Evolutionary conservation across 495 filamentous ascomycete genomes (phyloP).

Genomic region (Tricharina praecox): DNA sequence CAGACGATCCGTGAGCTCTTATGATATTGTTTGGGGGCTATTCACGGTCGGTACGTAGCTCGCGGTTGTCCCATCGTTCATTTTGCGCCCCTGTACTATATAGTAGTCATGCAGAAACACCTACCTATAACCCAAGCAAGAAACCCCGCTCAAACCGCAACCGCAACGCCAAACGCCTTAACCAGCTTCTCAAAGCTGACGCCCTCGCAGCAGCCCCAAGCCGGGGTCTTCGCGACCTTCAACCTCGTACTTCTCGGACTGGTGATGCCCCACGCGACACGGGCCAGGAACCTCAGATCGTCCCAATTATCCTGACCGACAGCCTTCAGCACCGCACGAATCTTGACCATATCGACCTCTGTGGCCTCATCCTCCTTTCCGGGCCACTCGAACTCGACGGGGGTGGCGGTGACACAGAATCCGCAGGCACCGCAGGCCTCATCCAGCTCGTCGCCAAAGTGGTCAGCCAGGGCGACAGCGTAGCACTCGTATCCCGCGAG

Average conservation of each 20-base stretch:
- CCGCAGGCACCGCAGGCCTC: constrained; percentile 37
- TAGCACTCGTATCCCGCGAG: constrained; percentile 35
- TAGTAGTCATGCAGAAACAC: too few relatives aligned
- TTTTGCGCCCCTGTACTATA: too few relatives aligned
- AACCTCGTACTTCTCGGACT: constrained; percentile 34
- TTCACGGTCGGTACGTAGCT: too few relatives aligned
- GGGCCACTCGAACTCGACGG: constrained; percentile 23
- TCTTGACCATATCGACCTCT: constrained; percentile 26
- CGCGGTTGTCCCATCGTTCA: too few relatives aligned
- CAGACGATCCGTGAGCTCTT: too few relatives aligned
- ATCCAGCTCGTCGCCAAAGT: constrained; percentile 38
- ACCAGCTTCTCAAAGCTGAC: not conserved
- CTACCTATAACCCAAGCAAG: too few relatives aligned
- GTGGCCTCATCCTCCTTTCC: constrained; percentile 7
- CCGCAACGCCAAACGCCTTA: not conserved
- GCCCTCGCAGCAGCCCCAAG: constrained; percentile 1
- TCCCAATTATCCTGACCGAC: constrained; percentile 28
- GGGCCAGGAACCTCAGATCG: constrained; percentile 39
- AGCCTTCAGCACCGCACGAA: constrained; percentile 30
- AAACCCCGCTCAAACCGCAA: too few relatives aligned
- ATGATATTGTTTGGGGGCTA: too few relatives aligned
- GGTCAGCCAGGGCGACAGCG: constrained; percentile 32
- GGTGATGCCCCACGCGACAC: constrained; percentile 40
- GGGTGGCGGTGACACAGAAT: constrained; percentile 32
- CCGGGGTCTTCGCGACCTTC: constrained; percentile 29